phyloP scores from a whole-genome alignment of 371 early-diverging fungal genomes.

The Entomophthora muscae region DNA sequence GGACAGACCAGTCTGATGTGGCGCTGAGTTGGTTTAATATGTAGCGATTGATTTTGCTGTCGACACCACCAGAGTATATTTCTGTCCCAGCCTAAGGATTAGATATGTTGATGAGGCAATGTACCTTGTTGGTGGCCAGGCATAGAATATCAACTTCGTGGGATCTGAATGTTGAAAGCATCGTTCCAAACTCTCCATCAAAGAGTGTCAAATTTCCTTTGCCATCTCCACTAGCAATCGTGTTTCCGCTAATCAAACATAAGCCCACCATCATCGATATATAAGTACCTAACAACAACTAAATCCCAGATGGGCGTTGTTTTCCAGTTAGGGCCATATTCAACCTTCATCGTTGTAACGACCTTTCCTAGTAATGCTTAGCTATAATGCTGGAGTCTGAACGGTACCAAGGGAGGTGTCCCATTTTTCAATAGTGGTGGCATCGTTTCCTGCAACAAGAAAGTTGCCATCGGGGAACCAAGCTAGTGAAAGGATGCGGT shows the following conservation, averaged over 20 bases:
- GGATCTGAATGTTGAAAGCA: slow-evolving; percentile 42
- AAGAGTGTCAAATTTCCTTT: slow-evolving; percentile 76
- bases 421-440: slow-evolving; percentile 61
- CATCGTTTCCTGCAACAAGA: slow-evolving; percentile 69
- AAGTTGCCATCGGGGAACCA: slow-evolving; percentile 57
- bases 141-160: slow-evolving; percentile 83
- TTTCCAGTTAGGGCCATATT: slow-evolving; percentile 25
- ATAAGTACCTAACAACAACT: slow-evolving; percentile 24
- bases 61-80: slow-evolving; percentile 81
- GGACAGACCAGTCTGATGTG: not conserved
- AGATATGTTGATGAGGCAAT: not conserved
- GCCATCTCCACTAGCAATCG: slow-evolving; percentile 79
- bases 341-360: slow-evolving; percentile 49
- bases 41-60: slow-evolving; percentile 62
- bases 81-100: slow-evolving; percentile 27
- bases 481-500: slow-evolving; percentile 63
- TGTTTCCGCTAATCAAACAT: slow-evolving; percentile 37
- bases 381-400: not conserved
- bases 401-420: slow-evolving; percentile 26
- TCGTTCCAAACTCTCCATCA: slow-evolving; percentile 48
- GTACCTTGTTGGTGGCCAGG: slow-evolving; percentile 35
- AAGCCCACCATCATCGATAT: no score
- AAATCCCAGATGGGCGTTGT: slow-evolving; percentile 46
- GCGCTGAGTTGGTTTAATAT: slow-evolving; percentile 5
- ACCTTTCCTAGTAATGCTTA: slow-evolving; percentile 20